A percentile compares a stretch with the other conserved stretches of the same genome.
These are phyloP conservation scores for Obelidium mucronatum DNA, from an alignment of 192 early-diverging fungal genomes.

Conservation along the genomic window DNA sequence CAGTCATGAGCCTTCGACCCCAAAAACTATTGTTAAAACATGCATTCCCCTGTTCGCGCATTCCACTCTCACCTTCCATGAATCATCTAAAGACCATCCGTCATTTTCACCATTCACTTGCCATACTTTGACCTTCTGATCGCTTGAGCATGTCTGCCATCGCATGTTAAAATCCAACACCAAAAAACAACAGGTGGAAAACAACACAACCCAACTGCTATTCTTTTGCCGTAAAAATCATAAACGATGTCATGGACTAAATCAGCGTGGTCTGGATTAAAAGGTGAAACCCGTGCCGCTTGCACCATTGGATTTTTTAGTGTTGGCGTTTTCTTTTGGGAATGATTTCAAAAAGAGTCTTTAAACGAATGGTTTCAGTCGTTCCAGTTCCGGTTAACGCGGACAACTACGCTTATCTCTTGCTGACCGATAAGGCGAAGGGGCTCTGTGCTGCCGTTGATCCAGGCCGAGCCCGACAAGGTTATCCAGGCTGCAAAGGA, in stretches of 20 bases:
- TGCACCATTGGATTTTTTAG: no score
- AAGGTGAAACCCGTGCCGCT: constrained; percentile 3
- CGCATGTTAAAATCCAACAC: neutral
- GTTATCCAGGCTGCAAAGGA: constrained; percentile 6
- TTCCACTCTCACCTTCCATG: constrained; percentile 71
- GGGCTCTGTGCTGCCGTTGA: constrained; percentile 33
- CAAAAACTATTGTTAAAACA: neutral
- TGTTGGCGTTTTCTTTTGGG: neutral
- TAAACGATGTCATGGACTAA: constrained; percentile 92
- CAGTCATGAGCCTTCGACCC: constrained; percentile 80
- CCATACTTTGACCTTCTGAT: constrained; percentile 95
- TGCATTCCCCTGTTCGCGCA: neutral
- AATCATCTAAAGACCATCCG: constrained; percentile 79
- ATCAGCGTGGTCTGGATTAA: constrained; percentile 87
- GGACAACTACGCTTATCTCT: constrained; percentile 40
- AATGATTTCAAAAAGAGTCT: neutral
- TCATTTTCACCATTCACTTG: constrained; percentile 71
- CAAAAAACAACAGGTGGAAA: neutral
- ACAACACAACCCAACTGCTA: constrained; percentile 56
- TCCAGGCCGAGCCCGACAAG: constrained; percentile 32
- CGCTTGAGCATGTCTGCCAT: constrained; percentile 82
- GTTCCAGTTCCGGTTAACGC: constrained; percentile 33
- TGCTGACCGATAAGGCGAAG: constrained; percentile 7
- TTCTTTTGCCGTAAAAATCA: constrained; percentile 91
- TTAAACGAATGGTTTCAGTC: neutral